A percentile compares a stretch with the other conserved stretches of the same genome.
These are phyloP conservation scores for Termitomyces heimii DNA, from an alignment of 768 basidiomycete species.

Conservation along the genomic window DNA sequence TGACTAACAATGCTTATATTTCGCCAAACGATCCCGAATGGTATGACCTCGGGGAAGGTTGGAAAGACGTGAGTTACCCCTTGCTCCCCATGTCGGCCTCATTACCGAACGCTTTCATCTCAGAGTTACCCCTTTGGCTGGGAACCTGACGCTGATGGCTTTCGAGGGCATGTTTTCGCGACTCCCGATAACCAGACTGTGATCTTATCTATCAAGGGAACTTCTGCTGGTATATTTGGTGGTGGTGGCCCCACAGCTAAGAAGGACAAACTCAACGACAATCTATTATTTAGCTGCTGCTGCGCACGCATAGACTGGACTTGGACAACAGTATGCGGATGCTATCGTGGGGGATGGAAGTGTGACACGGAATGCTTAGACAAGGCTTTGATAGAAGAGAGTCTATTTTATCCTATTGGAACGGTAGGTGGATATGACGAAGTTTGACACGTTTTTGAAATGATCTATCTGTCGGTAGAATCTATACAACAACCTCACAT, in stretches of 20 bases:
- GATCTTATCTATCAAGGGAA: slow-evolving; percentile 90
- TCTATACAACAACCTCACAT: slow-evolving; percentile 90
- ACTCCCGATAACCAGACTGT: slow-evolving; percentile 78
- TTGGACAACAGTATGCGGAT: slow-evolving; percentile 92
- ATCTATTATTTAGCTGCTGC: slow-evolving; percentile 89
- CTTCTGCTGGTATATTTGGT: slow-evolving; percentile 70
- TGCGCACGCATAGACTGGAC: slow-evolving; percentile 90
- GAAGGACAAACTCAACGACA: slow-evolving; percentile 94
- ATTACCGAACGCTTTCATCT: background rate
- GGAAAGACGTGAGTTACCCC: slow-evolving; percentile 44
- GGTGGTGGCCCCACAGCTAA: slow-evolving; percentile 78
- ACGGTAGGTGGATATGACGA: slow-evolving; percentile 47
- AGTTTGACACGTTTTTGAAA: background rate
- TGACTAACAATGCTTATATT: slow-evolving; percentile 91
- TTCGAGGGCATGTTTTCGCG: slow-evolving; percentile 90
- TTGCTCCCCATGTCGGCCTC: background rate
- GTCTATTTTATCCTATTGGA: slow-evolving; percentile 86
- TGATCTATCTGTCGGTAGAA: slow-evolving; percentile 43
- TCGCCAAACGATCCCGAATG: slow-evolving; percentile 56
- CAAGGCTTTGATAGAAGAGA: slow-evolving; percentile 66
- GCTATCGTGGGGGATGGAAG: slow-evolving; percentile 73
- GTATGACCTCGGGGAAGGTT: slow-evolving; percentile 69
- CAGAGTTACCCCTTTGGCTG: slow-evolving; percentile 86
- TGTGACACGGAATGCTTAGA: slow-evolving; percentile 82
- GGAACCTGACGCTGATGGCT: slow-evolving; percentile 82